Evolutionary conservation across 805 yeast species (phyloP), one percentile per base, ranked within the genome.

Genomic region (Candida saitoana): DNA sequence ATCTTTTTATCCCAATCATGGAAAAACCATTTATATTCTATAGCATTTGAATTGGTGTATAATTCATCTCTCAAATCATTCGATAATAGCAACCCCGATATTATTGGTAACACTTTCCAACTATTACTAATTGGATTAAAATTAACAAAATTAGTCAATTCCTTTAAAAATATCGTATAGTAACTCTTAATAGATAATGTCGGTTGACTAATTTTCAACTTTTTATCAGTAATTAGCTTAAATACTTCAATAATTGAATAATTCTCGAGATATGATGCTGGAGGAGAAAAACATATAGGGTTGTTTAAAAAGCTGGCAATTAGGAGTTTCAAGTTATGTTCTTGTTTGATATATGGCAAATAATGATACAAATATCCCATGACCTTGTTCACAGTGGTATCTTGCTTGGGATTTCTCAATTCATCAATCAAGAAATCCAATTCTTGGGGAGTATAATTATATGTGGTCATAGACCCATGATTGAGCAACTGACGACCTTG

Each of bases 281-380:
- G 39, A 1, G 42, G 37, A 2, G 47, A 47, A 39, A 69, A 54
- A 55, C 70, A 57, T 1, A 55, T 44, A 0, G 77, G 76, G 37
- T 69, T 71, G 44, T 65, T 64, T 44, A 77, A 46, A 44, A 77
- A 72, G 34, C 68, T 62, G 24, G 69, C 61, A 11, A 78, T 57
- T 15, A 77, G 54, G 1, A 77, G 48, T 37, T 65, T 59, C 32
- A 77, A 57, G 52, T 77, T 77, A 42, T 63, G 63, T 47, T 67
- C 72, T 39, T 67, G 65, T 50, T 74, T 76, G 39, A 77, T 59
- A 36, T 55, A 71, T 1, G 82, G 82, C 40, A 75, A 55, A 49
- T 77, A 77, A 50, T 76, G 71, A 40, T 71, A 76, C 17, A 77
- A 41, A 51, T 74, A 73, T 1, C 80, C 75, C 14, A 76, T 49